Percentiles rank a stretch among this genome's conserved stretches.
phyloP scores from a whole-genome alignment of 768 basidiomycete species.

The Floccularia luteovirens region DNA sequence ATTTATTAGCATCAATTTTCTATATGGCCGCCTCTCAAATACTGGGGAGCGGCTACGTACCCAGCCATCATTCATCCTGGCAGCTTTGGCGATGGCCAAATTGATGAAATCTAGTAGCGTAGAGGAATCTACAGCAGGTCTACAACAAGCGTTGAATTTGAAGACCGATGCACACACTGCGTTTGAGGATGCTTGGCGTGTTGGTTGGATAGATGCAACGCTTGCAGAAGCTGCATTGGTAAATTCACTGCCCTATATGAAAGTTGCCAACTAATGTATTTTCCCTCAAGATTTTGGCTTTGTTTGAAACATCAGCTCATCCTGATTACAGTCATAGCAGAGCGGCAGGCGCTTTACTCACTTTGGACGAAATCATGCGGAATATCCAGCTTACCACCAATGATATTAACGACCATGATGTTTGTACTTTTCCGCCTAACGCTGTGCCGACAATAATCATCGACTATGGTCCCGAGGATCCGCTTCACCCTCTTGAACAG shows the following conservation, averaged over 20 bases:
- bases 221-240: slow-evolving; percentile 73
- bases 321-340: slow-evolving; percentile 54
- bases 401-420: slow-evolving; percentile 49
- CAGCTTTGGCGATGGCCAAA: slow-evolving; percentile 61
- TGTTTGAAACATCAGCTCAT: slow-evolving; percentile 73
- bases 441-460: slow-evolving; percentile 41
- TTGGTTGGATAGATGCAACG: slow-evolving; percentile 49
- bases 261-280: background rate
- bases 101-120: slow-evolving; percentile 68
- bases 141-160: slow-evolving; percentile 49
- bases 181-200: slow-evolving; percentile 41
- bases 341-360: slow-evolving; percentile 41
- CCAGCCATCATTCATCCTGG: slow-evolving; percentile 66
- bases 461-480: slow-evolving; percentile 16
- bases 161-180: slow-evolving; percentile 48
- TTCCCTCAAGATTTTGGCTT: slow-evolving; percentile 53
- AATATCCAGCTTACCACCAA: slow-evolving; percentile 43
- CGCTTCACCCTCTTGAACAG: slow-evolving; percentile 17
- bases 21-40: slow-evolving; percentile 44
- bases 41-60: slow-evolving; percentile 46
- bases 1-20: slow-evolving; percentile 53
- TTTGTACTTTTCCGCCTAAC: slow-evolving; percentile 39
- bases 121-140: slow-evolving; percentile 46
- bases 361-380: slow-evolving; percentile 62
- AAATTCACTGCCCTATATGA: slow-evolving; percentile 1